Base-by-base conservation (phyloP, 2,329 filamentous ascomycete genomes). In the Dendryphion nanum region DNA sequence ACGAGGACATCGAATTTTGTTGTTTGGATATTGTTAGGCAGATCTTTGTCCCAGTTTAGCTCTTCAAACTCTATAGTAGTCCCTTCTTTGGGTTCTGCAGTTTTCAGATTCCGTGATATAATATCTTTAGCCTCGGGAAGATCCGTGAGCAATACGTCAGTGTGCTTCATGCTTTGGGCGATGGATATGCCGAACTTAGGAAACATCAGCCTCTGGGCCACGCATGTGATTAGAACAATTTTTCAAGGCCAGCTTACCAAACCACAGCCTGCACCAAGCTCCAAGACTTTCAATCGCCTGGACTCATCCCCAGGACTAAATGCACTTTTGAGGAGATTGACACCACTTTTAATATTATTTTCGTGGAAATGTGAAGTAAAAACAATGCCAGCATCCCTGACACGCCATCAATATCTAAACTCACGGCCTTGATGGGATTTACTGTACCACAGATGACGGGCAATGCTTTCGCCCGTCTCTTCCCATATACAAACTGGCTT, bases 381-480 rank as follows among this genome's bases (percentile, higher is more conserved):
- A n/a, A 75, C 72, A 14, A 82, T 66, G 28, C 78, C 78, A 24
- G 78, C 79, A 61, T 83, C 79, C 75, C 75, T 68, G 70, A 45
- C 8, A 16, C 21, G 51, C 24, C 43, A 3, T 26, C 23, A 10
- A 8, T 10, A n/a, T 3, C 23, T 3, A 2, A n/a, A n/a, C 10
- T 8, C n/a, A 26, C 23, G 10, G n/a, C 23, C 23, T 10, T n/a
- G 23, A 8, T 26, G 23, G 23, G 2, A n/a, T n/a, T 18, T 14
- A 30, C 38, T 64, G 57, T 70, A 83, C 83, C 83, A 87, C 33
- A 86, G 72, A 66, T 87, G 83, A 29, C 82, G 71, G 5, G 83
- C 83, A 53, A 87, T 86, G 57, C 81, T 85, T 53, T 87, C 83
- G 4, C 83, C 82, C 0, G 81, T 84, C 53, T 86, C 83, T 57